phyloP scores from a whole-genome alignment of 1,139 yeast species.

The Taiozyma sp. region DNA sequence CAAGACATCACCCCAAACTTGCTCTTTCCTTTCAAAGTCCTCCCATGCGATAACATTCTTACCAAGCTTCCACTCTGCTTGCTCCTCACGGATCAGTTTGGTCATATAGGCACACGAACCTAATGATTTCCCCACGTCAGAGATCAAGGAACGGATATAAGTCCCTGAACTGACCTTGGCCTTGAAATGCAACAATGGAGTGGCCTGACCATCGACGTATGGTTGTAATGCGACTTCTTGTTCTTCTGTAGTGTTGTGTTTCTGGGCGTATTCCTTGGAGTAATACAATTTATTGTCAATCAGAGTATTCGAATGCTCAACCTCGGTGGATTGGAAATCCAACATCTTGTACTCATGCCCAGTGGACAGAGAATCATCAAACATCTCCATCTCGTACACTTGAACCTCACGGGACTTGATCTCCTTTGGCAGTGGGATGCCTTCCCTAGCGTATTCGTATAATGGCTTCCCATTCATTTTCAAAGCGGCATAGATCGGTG shows the following conservation, averaged over 20 bases:
- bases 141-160: constrained; percentile 81
- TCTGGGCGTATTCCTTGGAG: constrained; percentile 46
- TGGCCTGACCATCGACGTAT: constrained; percentile 19
- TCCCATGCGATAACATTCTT: constrained; percentile 62
- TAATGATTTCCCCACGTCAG: constrained; percentile 82
- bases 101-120: constrained; percentile 89
- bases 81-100: constrained; percentile 63
- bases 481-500: constrained; percentile 92
- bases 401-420: constrained; percentile 73
- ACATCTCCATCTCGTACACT: constrained; percentile 49
- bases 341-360: constrained; percentile 50
- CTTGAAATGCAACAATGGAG: constrained; percentile 67
- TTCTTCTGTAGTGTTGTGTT: neutral
- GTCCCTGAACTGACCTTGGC: constrained; percentile 93
- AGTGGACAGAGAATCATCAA: constrained; percentile 45
- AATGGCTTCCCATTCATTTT: constrained; percentile 93
- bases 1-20: constrained; percentile 66
- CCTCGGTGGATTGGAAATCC: constrained; percentile 38
- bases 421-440: constrained; percentile 74
- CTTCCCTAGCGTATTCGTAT: constrained; percentile 91
- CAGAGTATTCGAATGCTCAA: constrained; percentile 44
- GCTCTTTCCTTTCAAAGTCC: constrained; percentile 56
- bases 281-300: constrained; percentile 57
- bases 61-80: constrained; percentile 77
- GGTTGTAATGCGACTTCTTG: constrained; percentile 14